Percentiles rank a stretch among this genome's conserved stretches.
Evolutionary conservation across 768 basidiomycete species (phyloP).

Genomic region (Albatrellus ellisii): DNA sequence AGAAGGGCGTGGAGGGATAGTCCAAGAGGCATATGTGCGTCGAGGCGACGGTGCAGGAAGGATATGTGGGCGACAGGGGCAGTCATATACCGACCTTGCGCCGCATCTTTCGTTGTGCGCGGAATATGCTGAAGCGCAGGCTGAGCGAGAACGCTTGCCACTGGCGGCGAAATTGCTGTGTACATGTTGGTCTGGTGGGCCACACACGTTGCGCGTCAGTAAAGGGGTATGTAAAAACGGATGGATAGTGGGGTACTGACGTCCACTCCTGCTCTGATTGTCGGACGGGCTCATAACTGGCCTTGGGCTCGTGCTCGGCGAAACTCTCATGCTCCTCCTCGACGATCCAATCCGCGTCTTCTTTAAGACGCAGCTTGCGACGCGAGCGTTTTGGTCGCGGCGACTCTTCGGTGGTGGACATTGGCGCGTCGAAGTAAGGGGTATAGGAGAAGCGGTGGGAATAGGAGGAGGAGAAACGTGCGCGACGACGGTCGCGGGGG

Average conservation of each 20-base stretch:
- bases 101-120: conserved; percentile 28
- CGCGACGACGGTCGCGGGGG: conserved; percentile 13
- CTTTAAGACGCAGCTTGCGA: conserved; percentile 8
- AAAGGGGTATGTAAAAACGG: neutral
- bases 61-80: neutral
- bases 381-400: conserved; percentile 1
- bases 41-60: neutral
- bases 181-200: conserved; percentile 40
- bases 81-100: conserved; percentile 14
- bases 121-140: conserved; percentile 44
- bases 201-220: neutral
- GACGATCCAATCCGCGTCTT: conserved; percentile 4
- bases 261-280: conserved; percentile 10
- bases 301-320: neutral
- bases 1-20: neutral
- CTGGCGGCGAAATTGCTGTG: conserved; percentile 36
- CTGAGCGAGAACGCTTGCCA: conserved; percentile 50
- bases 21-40: neutral
- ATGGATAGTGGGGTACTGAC: conserved; percentile 8
- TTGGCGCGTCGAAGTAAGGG: neutral
- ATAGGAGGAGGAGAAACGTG: conserved; percentile 7
- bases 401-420: conserved; percentile 1
- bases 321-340: conserved; percentile 1
- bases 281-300: conserved; percentile 4
- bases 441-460: conserved; percentile 6